Percentiles rank a stretch among this genome's conserved stretches.
Evolutionary conservation across 257 asterid species (phyloP).

Genomic region (Linaria vulgaris): DNA sequence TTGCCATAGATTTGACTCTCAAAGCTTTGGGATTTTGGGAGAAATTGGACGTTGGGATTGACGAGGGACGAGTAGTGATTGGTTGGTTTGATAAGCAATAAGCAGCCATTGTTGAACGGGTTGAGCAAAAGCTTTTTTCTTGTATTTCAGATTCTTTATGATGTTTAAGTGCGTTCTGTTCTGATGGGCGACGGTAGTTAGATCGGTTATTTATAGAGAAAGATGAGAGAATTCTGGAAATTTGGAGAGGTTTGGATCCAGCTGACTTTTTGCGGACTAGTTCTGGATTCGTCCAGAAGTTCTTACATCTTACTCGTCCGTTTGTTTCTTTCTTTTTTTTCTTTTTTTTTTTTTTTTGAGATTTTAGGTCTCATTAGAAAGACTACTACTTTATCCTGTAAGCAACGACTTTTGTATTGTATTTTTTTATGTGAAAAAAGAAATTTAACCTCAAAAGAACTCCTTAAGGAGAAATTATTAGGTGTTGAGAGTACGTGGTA

Average conservation of each 20-base stretch:
- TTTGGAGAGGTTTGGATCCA: background rate
- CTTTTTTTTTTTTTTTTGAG: too few relatives aligned
- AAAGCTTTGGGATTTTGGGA: constrained; percentile 10
- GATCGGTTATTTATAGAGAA: constrained; percentile 27
- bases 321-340: too few relatives aligned
- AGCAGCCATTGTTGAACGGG: constrained; percentile 32
- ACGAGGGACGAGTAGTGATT: constrained; percentile 27
- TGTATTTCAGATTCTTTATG: background rate
- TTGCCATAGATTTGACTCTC: constrained; percentile 34
- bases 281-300: constrained; percentile 56
- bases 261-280: background rate
- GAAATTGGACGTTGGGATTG: constrained; percentile 22
- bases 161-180: background rate
- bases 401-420: too few relatives aligned
- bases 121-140: background rate
- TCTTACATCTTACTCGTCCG: too few relatives aligned
- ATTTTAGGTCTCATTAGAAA: too few relatives aligned
- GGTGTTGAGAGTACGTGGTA: too few relatives aligned
- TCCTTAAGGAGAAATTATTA: too few relatives aligned
- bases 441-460: too few relatives aligned
- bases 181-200: background rate
- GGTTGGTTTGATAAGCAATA: constrained; percentile 37
- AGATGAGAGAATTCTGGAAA: constrained; percentile 47
- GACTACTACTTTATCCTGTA: too few relatives aligned
- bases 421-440: too few relatives aligned